Evolutionary conservation across 257 asterid species (phyloP).

Genomic region (Echium plantagineum): DNA sequence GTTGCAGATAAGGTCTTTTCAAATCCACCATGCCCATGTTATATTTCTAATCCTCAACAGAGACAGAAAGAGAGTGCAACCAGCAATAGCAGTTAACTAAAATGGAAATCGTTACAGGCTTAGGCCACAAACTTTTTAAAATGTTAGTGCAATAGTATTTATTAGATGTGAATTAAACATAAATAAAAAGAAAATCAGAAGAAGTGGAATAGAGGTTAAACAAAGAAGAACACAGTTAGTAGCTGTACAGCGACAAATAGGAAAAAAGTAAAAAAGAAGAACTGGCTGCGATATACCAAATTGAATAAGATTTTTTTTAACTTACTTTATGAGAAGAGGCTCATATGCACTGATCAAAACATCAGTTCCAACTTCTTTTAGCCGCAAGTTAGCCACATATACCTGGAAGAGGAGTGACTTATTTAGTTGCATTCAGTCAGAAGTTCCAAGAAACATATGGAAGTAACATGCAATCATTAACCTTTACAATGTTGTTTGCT

Average conservation of each 20-base stretch:
- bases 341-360: constrained; percentile 75
- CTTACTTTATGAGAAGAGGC: constrained; percentile 77
- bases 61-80: no score
- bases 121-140: no score
- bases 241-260: neutral
- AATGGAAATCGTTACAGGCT: no score
- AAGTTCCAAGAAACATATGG: constrained; percentile 1
- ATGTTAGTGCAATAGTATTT: no score
- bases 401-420: constrained; percentile 38
- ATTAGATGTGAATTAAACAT: no score
- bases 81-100: no score
- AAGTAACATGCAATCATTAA: constrained; percentile 10
- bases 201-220: no score
- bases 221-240: neutral
- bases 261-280: no score
- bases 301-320: constrained; percentile 2
- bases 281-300: neutral
- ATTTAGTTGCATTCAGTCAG: constrained; percentile 3
- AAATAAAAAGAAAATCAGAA: no score
- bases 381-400: constrained; percentile 78
- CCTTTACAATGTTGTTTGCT: constrained; percentile 76
- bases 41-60: no score
- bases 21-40: no score
- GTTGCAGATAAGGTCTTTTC: no score
- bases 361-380: constrained; percentile 75